phyloP scores from a whole-genome alignment of 2,329 filamentous ascomycete species.

The Colletotrichum sp. region DNA sequence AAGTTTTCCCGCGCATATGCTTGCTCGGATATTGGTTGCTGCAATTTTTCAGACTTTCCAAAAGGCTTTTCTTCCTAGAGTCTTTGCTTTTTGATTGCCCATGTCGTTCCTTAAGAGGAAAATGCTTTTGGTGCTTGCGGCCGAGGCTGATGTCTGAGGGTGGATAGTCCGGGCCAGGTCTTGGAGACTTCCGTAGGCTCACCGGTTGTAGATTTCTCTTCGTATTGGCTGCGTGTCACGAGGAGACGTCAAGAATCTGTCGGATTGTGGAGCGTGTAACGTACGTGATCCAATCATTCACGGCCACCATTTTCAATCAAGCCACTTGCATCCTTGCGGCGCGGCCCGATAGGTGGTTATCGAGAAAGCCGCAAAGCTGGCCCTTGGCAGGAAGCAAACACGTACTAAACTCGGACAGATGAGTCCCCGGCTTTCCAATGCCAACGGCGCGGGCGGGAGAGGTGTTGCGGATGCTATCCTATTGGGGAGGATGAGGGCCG shows the following conservation, averaged over 20 bases:
- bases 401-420: background rate
- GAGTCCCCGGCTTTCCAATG: background rate
- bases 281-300: background rate
- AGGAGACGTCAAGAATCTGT: background rate
- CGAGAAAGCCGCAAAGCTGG: background rate
- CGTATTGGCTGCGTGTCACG: slow-evolving; percentile 1
- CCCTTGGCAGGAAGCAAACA: slow-evolving; percentile 7
- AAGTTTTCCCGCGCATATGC: background rate
- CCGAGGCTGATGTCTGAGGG: background rate
- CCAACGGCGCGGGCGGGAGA: background rate
- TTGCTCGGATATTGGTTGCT: background rate
- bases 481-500: background rate
- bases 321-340: slow-evolving; percentile 3
- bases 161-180: background rate
- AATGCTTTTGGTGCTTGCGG: background rate
- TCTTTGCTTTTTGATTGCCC: background rate
- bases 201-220: background rate
- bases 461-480: background rate
- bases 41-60: background rate
- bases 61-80: background rate
- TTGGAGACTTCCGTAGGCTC: background rate
- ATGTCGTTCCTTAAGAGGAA: background rate
- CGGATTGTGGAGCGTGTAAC: background rate
- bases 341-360: slow-evolving; percentile 15
- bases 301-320: background rate